Evolutionary conservation across 2,329 filamentous ascomycete species (phyloP), one percentile per base, ranked within the genome.

Genomic region (Penicillium paneum): DNA sequence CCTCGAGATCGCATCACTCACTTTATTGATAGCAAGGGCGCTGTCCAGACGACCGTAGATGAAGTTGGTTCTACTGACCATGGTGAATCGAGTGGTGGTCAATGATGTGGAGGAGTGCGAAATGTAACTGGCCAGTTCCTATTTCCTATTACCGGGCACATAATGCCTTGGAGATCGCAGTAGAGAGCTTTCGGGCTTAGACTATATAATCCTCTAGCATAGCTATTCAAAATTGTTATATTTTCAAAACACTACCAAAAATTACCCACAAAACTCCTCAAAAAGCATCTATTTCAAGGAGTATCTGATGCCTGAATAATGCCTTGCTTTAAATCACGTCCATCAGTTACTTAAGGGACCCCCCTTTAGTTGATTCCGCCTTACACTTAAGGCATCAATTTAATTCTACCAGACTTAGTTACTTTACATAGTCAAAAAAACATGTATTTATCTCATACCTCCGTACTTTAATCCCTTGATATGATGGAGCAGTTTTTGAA

Each of bases 1-100:
- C 78, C 78, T 1, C 71, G 66, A 13, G 66, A 74, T 46, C 70
- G 77, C 13, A 79, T 79, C 42, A 69, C 76, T 51, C 70, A 76
- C 54, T 76, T 76, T 50, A 70, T 76, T 26, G 71, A 76, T 31
- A 72, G 65, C 46, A 74, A 73, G 60, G 71, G 71, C 1, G 66
- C 59, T 10, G 56, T 52, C 12, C 61, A 63, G 52, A 64, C 68
- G 0, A 24, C 21, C 21, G 67, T 71, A 3, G 63, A 71, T 40
- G 69, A 71, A 44, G 50, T 70, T 28, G 38, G 40, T 13, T 21
- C 39, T 11, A 36, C 54, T 1, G 44, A 35, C 13, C 43, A 52
- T 17, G 46, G 26, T 24, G 60, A 51, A 21, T 21, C 51, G 26
- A 58, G 21, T 26, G 41, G 41, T 24, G 29, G 17, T 19, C 49